Conservation (phyloP, 2,329 filamentous ascomycete genomes). For the Ophiostoma pallidulum region DNA sequence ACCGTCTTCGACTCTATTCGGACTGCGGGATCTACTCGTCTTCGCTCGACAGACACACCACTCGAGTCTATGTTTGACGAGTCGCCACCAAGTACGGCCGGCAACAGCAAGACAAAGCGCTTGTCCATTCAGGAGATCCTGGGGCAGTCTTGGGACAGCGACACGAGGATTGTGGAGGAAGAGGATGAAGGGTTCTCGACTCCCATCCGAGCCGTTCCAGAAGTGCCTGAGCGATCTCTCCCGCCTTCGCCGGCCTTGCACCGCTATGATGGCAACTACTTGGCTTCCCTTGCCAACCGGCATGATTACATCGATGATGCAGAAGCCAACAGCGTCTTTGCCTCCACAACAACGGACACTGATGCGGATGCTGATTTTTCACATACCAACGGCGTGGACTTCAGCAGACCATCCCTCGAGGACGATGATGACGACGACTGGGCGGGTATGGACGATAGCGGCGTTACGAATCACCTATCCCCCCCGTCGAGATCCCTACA, state of each 20-base stretch:
- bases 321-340: not conserved
- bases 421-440: conserved; percentile 57
- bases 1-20: conserved; percentile 68
- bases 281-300: not conserved
- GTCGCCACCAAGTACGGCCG: conserved; percentile 53
- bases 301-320: not conserved
- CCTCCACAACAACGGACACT: not conserved
- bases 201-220: conserved; percentile 30
- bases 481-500: conserved; percentile 48
- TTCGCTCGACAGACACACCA: conserved; percentile 58
- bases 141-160: conserved; percentile 44
- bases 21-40: conserved; percentile 58
- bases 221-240: not conserved
- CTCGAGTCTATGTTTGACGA: conserved; percentile 77
- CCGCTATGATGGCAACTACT: not conserved
- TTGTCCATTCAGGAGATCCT: conserved; percentile 51
- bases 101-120: conserved; percentile 43
- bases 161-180: conserved; percentile 52
- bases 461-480: conserved; percentile 46
- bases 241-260: conserved; percentile 6
- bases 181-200: conserved; percentile 50
- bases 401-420: conserved; percentile 46
- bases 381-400: conserved; percentile 28
- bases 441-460: conserved; percentile 47
- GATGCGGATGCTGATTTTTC: conserved; percentile 23